Evolutionary conservation across 1,284 basidiomycete genomes (phyloP).

Genomic region (Ganoderma leucocontextum): DNA sequence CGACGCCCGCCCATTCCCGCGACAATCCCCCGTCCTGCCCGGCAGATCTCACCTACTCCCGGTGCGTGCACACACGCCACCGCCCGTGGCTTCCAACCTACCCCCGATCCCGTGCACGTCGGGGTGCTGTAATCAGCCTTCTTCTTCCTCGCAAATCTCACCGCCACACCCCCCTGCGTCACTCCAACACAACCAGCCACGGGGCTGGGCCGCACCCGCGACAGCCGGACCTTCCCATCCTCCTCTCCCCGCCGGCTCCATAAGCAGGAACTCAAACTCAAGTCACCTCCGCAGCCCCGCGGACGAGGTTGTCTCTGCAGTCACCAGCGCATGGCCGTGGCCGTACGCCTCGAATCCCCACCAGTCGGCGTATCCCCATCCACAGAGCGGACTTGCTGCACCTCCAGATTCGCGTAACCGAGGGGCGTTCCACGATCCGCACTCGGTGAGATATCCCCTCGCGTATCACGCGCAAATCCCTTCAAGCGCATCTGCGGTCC

Average conservation of each 20-base stretch:
- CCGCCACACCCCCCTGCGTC: slow-evolving; percentile 10
- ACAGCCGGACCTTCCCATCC: slow-evolving; percentile 10
- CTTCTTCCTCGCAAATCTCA: slow-evolving; percentile 18
- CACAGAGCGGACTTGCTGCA: slow-evolving; percentile 2
- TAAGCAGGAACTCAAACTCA: slow-evolving; percentile 8
- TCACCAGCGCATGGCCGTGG: slow-evolving; percentile 17
- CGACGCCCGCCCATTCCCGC: slow-evolving; percentile 15
- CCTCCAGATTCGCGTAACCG: slow-evolving; percentile 9
- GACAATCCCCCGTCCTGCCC: slow-evolving; percentile 1
- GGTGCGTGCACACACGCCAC: slow-evolving; percentile 12
- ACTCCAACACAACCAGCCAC: neutral
- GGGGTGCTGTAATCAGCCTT: slow-evolving; percentile 16
- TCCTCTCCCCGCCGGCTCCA: neutral
- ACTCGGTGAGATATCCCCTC: neutral
- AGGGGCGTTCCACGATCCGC: slow-evolving; percentile 1
- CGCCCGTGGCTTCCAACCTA: slow-evolving; percentile 8
- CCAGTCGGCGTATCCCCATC: neutral
- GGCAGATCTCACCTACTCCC: slow-evolving; percentile 14
- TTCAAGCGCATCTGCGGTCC: slow-evolving; percentile 4
- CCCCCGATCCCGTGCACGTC: slow-evolving; percentile 10
- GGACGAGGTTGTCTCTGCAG: slow-evolving; percentile 28
- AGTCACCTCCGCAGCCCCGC: slow-evolving; percentile 24
- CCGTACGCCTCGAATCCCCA: slow-evolving; percentile 1
- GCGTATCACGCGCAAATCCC: slow-evolving; percentile 13
- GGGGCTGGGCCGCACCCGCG: slow-evolving; percentile 12